These are phyloP conservation scores for Elongisporangium undulatum DNA, from an alignment of 352 stramenopile genomes.

Conservation along the genomic window DNA sequence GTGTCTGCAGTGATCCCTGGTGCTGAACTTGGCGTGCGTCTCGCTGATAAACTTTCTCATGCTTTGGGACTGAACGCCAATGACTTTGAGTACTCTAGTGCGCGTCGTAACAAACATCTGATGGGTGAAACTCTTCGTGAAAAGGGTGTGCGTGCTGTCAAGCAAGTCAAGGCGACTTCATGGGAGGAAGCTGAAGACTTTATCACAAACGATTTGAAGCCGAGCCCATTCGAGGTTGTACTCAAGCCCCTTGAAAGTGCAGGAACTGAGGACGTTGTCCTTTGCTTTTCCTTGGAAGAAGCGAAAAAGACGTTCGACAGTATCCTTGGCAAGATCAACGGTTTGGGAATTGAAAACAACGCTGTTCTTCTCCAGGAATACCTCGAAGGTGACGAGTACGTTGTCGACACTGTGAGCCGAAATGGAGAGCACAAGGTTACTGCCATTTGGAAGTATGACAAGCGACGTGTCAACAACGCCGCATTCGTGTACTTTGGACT, in stretches of 20 bases:
- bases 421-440: constrained; percentile 93
- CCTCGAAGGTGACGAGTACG: constrained; percentile 94
- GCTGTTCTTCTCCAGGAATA: constrained; percentile 92
- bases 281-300: constrained; percentile 78
- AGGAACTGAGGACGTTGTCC: constrained; percentile 70
- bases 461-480: constrained; percentile 91
- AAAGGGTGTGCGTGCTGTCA: constrained; percentile 82
- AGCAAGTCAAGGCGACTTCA: constrained; percentile 84
- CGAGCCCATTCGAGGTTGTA: constrained; percentile 77
- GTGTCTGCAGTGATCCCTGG: constrained; percentile 89
- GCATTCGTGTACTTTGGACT: constrained; percentile 95
- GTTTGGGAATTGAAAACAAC: constrained; percentile 82
- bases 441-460: constrained; percentile 98
- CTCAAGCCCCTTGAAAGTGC: constrained; percentile 89
- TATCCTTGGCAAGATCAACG: constrained; percentile 87
- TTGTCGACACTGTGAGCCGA: constrained; percentile 93
- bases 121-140: constrained; percentile 86
- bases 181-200: constrained; percentile 75
- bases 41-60: constrained; percentile 88
- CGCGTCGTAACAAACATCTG: constrained; percentile 75
- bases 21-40: constrained; percentile 90
- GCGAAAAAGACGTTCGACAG: constrained; percentile 74
- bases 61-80: constrained; percentile 85
- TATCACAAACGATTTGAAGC: constrained; percentile 55
- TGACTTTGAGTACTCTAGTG: constrained; percentile 59